Evolutionary conservation across 306 rosid genomes (phyloP).

Genomic region (Malus fusca): DNA sequence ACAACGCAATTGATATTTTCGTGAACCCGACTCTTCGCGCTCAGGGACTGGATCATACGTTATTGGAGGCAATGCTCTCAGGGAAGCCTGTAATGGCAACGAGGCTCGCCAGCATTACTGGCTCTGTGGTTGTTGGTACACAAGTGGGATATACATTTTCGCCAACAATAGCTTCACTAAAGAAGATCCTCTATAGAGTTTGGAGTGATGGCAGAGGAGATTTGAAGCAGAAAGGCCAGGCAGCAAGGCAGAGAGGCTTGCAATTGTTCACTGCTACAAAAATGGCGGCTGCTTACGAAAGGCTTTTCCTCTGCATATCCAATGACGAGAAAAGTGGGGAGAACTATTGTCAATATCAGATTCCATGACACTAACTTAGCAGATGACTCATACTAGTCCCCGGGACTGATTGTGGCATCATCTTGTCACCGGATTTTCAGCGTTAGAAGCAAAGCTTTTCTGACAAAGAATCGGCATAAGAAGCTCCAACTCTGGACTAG

Average conservation of each 20-base stretch:
- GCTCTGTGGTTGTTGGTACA: constrained; percentile 45
- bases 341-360: constrained; percentile 33
- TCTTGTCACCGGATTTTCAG: neutral
- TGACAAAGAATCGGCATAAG: neutral
- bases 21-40: constrained; percentile 47
- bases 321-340: constrained; percentile 17
- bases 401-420: neutral
- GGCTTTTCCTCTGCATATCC: constrained; percentile 69
- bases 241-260: constrained; percentile 55
- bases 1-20: constrained; percentile 53
- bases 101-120: constrained; percentile 61
- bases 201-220: constrained; percentile 37
- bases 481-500: neutral
- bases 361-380: neutral
- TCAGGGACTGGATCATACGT: constrained; percentile 59
- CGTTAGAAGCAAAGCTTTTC: neutral
- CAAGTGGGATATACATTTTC: constrained; percentile 67
- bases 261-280: constrained; percentile 61
- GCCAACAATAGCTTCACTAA: constrained; percentile 47
- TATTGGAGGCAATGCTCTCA: constrained; percentile 50
- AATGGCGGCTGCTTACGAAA: constrained; percentile 63
- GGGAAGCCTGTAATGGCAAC: constrained; percentile 69
- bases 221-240: constrained; percentile 44
- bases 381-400: neutral
- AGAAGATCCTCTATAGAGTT: constrained; percentile 32